Percentiles rank a stretch among this genome's conserved stretches.
phyloP scores from a whole-genome alignment of 352 stramenopile species.

The Pythium myriotylum region DNA sequence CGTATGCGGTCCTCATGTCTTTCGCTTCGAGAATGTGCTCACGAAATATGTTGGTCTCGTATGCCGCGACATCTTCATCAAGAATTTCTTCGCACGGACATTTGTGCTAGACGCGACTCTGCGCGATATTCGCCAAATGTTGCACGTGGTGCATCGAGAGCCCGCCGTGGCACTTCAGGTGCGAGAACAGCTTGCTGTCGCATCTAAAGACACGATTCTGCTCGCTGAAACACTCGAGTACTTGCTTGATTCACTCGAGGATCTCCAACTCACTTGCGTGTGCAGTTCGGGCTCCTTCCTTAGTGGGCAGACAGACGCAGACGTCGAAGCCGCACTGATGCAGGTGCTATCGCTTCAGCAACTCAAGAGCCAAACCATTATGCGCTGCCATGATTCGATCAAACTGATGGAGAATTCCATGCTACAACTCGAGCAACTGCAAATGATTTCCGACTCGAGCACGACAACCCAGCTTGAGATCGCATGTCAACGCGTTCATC shows the following conservation, averaged over 20 bases:
- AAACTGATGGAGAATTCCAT: slow-evolving; percentile 95
- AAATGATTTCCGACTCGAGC: slow-evolving; percentile 92
- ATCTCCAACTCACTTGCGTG: slow-evolving; percentile 66
- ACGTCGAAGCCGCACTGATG: slow-evolving; percentile 79
- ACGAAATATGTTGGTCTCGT: slow-evolving; percentile 96
- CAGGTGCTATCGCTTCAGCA: slow-evolving; percentile 91
- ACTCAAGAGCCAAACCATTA: slow-evolving; percentile 89
- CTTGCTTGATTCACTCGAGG: slow-evolving; percentile 94
- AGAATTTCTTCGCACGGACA: slow-evolving; percentile 97
- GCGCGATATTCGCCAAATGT: slow-evolving; percentile 92
- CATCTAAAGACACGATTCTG: slow-evolving; percentile 95
- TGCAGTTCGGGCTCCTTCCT: slow-evolving; percentile 18
- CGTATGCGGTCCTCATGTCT: slow-evolving; percentile 94
- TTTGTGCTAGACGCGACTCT: slow-evolving; percentile 97
- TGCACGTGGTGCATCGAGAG: slow-evolving; percentile 88
- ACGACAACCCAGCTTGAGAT: slow-evolving; percentile 90
- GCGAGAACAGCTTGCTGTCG: slow-evolving; percentile 89
- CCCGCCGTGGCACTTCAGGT: slow-evolving; percentile 84
- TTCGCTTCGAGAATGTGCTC: slow-evolving; percentile 95
- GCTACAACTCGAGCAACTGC: slow-evolving; percentile 93
- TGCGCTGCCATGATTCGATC: slow-evolving; percentile 94
- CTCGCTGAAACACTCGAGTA: slow-evolving; percentile 97
- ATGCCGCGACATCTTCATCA: slow-evolving; percentile 97
- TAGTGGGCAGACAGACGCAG: slow-evolving; percentile 28
- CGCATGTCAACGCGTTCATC: slow-evolving; percentile 86